Evolutionary conservation across 1,284 basidiomycete genomes (phyloP).

Genomic region (Phlebopus sp.): DNA sequence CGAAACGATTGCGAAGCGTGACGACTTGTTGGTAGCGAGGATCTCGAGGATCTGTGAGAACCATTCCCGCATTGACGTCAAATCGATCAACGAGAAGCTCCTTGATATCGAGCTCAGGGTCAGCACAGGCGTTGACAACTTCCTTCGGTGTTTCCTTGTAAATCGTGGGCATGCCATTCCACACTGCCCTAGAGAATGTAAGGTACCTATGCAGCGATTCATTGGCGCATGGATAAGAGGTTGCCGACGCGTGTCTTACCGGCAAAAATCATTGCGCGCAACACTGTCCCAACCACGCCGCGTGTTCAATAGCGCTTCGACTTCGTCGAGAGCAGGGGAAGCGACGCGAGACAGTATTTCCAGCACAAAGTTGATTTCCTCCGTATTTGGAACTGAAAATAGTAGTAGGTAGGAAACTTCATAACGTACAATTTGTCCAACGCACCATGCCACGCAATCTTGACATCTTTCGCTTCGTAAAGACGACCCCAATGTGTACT

Average conservation of each 20-base stretch:
- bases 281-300: slow-evolving; percentile 65
- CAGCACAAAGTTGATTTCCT: slow-evolving; percentile 81
- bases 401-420: neutral
- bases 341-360: slow-evolving; percentile 54
- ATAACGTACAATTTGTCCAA: slow-evolving; percentile 1
- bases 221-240: slow-evolving; percentile 4
- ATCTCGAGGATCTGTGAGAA: slow-evolving; percentile 76
- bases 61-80: slow-evolving; percentile 71
- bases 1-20: slow-evolving; percentile 65
- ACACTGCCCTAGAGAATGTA: slow-evolving; percentile 61
- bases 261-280: slow-evolving; percentile 92
- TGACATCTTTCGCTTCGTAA: slow-evolving; percentile 78
- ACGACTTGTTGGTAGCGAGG: slow-evolving; percentile 68
- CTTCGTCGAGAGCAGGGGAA: slow-evolving; percentile 61
- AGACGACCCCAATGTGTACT: slow-evolving; percentile 83
- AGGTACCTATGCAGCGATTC: slow-evolving; percentile 46
- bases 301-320: slow-evolving; percentile 63
- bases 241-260: slow-evolving; percentile 43
- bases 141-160: slow-evolving; percentile 59
- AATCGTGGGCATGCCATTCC: slow-evolving; percentile 72
- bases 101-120: slow-evolving; percentile 60
- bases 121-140: slow-evolving; percentile 53
- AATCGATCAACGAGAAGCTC: slow-evolving; percentile 63
- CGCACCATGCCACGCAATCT: slow-evolving; percentile 86
- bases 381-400: slow-evolving; percentile 61